phyloP scores from a whole-genome alignment of 1,284 basidiomycete genomes.

The Coriolopsis trogii region DNA sequence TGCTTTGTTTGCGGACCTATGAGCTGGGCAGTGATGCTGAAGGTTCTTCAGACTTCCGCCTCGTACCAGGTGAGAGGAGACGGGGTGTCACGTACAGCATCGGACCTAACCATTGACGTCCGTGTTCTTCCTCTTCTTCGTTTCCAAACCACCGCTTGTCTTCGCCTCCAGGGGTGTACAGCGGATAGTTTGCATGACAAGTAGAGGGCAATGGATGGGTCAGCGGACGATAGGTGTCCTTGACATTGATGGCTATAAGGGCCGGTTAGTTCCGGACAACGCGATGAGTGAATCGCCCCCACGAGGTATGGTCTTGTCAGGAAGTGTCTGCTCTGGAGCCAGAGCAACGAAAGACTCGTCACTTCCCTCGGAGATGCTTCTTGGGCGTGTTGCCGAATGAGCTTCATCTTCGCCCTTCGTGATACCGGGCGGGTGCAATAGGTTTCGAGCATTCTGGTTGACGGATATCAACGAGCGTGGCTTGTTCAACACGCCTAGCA shows the following conservation, averaged over 20 bases:
- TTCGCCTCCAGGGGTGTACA: slow-evolving; percentile 66
- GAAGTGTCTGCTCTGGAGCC: slow-evolving; percentile 3
- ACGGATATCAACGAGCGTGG: slow-evolving; percentile 57
- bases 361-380: slow-evolving; percentile 20
- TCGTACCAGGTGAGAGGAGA: slow-evolving; percentile 2
- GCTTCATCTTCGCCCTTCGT: slow-evolving; percentile 30
- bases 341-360: slow-evolving; percentile 16
- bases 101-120: slow-evolving; percentile 72
- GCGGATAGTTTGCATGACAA: slow-evolving; percentile 66
- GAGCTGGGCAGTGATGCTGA: slow-evolving; percentile 69
- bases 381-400: slow-evolving; percentile 8
- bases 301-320: slow-evolving; percentile 11
- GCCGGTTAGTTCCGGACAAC: background rate
- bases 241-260: slow-evolving; percentile 16
- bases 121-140: slow-evolving; percentile 57
- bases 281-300: background rate
- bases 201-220: slow-evolving; percentile 57
- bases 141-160: slow-evolving; percentile 66
- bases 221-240: slow-evolving; percentile 40
- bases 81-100: slow-evolving; percentile 54
- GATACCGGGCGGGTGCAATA: slow-evolving; percentile 72
- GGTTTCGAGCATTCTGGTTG: slow-evolving; percentile 64
- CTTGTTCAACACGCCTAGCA: slow-evolving; percentile 63
- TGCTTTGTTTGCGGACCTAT: slow-evolving; percentile 47
- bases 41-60: no score